phyloP scores from a whole-genome alignment of 345 rosid genomes.

The Hirschfeldia incana region DNA sequence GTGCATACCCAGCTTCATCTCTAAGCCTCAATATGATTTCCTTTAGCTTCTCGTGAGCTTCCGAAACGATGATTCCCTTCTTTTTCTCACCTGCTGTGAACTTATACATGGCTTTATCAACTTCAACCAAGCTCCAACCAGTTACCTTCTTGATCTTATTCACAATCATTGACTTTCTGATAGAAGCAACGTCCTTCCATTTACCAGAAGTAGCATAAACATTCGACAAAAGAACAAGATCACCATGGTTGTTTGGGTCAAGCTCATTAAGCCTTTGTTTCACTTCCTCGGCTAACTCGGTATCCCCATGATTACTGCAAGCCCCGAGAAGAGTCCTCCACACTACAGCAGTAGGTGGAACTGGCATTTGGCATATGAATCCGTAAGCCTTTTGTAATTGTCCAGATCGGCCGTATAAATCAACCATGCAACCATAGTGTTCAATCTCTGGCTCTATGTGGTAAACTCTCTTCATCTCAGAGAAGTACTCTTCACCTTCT shows the following conservation, averaged over 20 bases:
- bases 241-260: conserved; percentile 51
- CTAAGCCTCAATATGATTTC: conserved; percentile 36
- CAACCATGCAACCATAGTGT: conserved; percentile 63
- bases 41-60: conserved; percentile 31
- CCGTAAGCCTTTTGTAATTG: conserved; percentile 45
- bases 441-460: conserved; percentile 48
- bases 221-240: conserved; percentile 57
- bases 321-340: conserved; percentile 63
- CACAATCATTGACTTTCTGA: conserved; percentile 43
- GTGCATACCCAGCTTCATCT: conserved; percentile 57
- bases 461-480: conserved; percentile 44
- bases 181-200: conserved; percentile 57
- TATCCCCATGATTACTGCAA: conserved; percentile 55
- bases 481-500: conserved; percentile 54
- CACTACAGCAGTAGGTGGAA: conserved; percentile 48
- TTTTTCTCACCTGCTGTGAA: conserved; percentile 35
- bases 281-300: conserved; percentile 57
- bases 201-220: conserved; percentile 51
- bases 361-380: conserved; percentile 54
- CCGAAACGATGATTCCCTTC: conserved; percentile 1
- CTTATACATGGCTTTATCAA: conserved; percentile 32
- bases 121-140: conserved; percentile 56
- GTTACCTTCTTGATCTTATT: conserved; percentile 47
- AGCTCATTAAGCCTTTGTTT: conserved; percentile 46
- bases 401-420: conserved; percentile 61